phyloP scores from a whole-genome alignment of 1,284 basidiomycete genomes.

The Amylostereum chailletii region DNA sequence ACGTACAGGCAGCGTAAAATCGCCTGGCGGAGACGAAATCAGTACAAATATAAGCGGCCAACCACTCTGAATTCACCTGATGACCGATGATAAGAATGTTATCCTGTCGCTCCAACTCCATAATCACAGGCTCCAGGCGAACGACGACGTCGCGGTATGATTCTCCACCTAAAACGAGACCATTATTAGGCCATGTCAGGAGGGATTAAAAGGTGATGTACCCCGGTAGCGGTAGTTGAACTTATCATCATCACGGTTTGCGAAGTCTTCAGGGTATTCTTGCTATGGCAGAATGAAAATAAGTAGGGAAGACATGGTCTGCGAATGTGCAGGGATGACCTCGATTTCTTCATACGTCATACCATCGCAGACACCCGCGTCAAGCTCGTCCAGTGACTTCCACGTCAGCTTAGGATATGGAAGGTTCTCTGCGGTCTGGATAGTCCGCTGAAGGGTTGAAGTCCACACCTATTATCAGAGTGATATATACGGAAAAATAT shows the following conservation, averaged over 20 bases:
- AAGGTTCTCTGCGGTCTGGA: conserved; percentile 80
- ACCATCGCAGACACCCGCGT: conserved; percentile 97
- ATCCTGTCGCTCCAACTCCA: conserved; percentile 97
- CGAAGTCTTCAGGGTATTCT: conserved; percentile 97
- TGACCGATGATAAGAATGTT: conserved; percentile 97
- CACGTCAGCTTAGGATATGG: conserved; percentile 93
- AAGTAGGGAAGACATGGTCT: not conserved
- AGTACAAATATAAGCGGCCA: conserved; percentile 1
- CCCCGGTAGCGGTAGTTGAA: conserved; percentile 97
- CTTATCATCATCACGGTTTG: conserved; percentile 98
- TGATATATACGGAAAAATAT: not conserved
- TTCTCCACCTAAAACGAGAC: conserved; percentile 56
- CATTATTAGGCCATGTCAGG: not conserved
- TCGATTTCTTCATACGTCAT: conserved; percentile 99
- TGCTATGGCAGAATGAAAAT: conserved; percentile 36
- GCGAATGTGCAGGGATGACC: conserved; percentile 30
- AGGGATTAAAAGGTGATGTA: conserved; percentile 21
- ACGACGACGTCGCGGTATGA: conserved; percentile 96
- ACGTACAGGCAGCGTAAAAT: conserved; percentile 84
- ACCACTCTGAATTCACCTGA: conserved; percentile 3
- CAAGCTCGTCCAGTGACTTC: conserved; percentile 97
- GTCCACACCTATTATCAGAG: conserved; percentile 74
- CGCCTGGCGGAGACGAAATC: conserved; percentile 38
- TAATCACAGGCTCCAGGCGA: conserved; percentile 94
- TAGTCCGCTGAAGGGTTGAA: conserved; percentile 87